These are phyloP conservation scores for Aspergillus neoniger DNA, from an alignment of 2,329 filamentous ascomycete genomes.

Conservation along the genomic window DNA sequence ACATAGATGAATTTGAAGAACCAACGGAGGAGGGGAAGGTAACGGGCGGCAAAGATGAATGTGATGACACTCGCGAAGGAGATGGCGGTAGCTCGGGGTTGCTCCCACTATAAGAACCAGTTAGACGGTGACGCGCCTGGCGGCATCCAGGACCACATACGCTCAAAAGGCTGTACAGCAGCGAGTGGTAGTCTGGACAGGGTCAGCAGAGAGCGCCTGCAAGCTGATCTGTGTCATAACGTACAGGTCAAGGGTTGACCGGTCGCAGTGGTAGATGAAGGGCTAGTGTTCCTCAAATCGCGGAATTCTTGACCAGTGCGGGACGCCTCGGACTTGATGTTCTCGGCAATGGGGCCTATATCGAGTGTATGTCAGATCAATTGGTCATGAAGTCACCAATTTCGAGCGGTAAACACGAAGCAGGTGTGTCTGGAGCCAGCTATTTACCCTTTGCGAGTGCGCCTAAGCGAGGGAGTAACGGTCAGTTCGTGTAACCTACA, in stretches of 20 bases:
- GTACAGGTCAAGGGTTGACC: slow-evolving; percentile 64
- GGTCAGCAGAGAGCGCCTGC: slow-evolving; percentile 18
- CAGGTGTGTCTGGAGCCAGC: not conserved
- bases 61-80: slow-evolving; percentile 58
- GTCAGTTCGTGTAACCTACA: slow-evolving; percentile 4
- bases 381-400: slow-evolving; percentile 2
- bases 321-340: slow-evolving; percentile 57
- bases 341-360: slow-evolving; percentile 58
- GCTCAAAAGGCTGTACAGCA: slow-evolving; percentile 67
- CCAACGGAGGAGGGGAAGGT: slow-evolving; percentile 64
- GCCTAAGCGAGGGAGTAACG: slow-evolving; percentile 2
- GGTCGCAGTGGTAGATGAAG: slow-evolving; percentile 57
- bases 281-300: slow-evolving; percentile 58
- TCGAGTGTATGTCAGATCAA: slow-evolving; percentile 19
- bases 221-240: slow-evolving; percentile 25
- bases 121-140: not conserved
- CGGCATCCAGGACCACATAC: slow-evolving; percentile 40
- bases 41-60: slow-evolving; percentile 65
- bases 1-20: slow-evolving; percentile 62
- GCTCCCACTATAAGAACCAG: slow-evolving; percentile 57
- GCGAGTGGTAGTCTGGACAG: slow-evolving; percentile 62
- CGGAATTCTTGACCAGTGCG: slow-evolving; percentile 61
- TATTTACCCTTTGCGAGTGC: slow-evolving; percentile 3
- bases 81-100: slow-evolving; percentile 64
- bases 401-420: not conserved